Evolutionary conservation across 2,329 filamentous ascomycete genomes (phyloP).

Genomic region (Xenosphaeropsis pyriputrescens): DNA sequence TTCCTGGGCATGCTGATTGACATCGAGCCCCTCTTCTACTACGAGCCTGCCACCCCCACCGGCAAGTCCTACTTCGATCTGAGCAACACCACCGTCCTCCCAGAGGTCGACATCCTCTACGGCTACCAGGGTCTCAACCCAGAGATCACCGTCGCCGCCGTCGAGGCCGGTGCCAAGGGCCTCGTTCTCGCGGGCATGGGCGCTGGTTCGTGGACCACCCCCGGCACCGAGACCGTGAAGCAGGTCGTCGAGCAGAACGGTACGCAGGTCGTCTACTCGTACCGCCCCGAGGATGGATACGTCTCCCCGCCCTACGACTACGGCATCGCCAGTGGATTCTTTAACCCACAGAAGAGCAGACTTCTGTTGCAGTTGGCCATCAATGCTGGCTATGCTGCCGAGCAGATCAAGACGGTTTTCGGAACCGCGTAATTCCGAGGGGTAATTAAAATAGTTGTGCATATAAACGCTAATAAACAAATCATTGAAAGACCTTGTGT

Average conservation of each 20-base stretch:
- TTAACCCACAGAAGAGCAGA: conserved; percentile 3
- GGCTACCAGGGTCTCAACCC: conserved; percentile 2
- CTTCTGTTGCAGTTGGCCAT: conserved; percentile 1
- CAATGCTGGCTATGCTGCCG: conserved; percentile 1
- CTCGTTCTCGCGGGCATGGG: conserved; percentile 3
- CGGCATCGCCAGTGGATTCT: conserved; percentile 1
- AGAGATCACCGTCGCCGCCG: neutral
- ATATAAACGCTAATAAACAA: no score
- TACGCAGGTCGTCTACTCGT: conserved; percentile 1
- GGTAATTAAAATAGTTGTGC: no score
- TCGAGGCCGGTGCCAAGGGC: conserved; percentile 1
- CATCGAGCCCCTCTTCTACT: conserved; percentile 43
- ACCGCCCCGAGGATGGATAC: conserved; percentile 1
- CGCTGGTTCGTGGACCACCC: conserved; percentile 1
- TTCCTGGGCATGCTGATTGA: conserved; percentile 41
- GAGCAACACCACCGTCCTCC: neutral
- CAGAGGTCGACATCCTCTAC: conserved; percentile 3
- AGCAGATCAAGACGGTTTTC: neutral
- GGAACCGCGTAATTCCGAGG: no score
- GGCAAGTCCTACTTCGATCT: conserved; percentile 3
- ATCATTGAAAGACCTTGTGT: no score
- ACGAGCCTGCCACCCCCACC: conserved; percentile 19
- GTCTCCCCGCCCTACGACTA: neutral
- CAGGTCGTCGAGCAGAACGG: conserved; percentile 1
- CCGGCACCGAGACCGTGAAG: neutral